These are phyloP conservation scores for Paramecium tetraurelia DNA, from an alignment of 73 alveolate genomes.

Conservation along the genomic window DNA sequence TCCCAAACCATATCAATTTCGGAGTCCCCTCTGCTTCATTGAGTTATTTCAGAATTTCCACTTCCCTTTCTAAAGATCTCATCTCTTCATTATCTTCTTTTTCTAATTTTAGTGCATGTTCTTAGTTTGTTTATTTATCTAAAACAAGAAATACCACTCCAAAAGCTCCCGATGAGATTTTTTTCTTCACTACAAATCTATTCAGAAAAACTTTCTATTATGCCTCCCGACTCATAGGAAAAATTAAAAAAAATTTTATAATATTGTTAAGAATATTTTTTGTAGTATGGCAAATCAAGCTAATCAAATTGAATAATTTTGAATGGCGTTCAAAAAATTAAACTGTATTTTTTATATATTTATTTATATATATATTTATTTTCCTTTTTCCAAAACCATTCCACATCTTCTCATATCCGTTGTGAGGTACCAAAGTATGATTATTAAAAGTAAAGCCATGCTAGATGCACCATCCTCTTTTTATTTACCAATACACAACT, in stretches of 20 bases:
- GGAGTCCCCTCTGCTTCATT: conserved; percentile 14
- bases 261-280: background rate
- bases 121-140: background rate
- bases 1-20: conserved; percentile 16
- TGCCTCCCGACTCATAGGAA: background rate
- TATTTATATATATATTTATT: background rate
- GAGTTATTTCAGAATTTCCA: background rate
- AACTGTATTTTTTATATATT: background rate
- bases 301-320: background rate
- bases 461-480: no score
- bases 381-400: background rate
- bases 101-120: conserved; percentile 27
- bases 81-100: conserved; percentile 49
- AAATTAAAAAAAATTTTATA: background rate
- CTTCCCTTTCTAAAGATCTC: conserved; percentile 42
- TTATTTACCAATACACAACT: no score
- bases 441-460: no score
- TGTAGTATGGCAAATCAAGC: background rate
- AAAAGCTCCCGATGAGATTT: conserved; percentile 15
- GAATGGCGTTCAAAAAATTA: no score
- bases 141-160: conserved; percentile 21
- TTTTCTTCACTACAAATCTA: background rate
- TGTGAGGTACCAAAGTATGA: no score
- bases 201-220: background rate
- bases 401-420: background rate